A percentile compares a stretch with the other conserved stretches of the same genome.
phyloP scores from a whole-genome alignment of 2,329 filamentous ascomycete species.

The Nemania abortiva region DNA sequence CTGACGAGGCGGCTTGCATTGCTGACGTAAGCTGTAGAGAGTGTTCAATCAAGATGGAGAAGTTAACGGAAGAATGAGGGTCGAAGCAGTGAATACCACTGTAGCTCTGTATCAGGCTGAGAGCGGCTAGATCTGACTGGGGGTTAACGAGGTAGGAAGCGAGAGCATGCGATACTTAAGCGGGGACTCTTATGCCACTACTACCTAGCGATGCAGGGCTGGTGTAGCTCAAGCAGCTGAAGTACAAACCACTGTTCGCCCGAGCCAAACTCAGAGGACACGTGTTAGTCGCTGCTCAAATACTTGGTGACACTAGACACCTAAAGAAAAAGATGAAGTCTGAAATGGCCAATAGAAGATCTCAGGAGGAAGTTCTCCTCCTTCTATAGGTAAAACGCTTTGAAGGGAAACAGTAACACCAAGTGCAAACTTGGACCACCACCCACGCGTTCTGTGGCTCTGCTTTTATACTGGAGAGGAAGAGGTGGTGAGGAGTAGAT shows the following conservation, averaged over 20 bases:
- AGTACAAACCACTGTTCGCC: conserved; percentile 40
- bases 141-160: background rate
- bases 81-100: conserved; percentile 8
- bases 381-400: background rate
- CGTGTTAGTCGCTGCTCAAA: conserved; percentile 28
- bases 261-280: conserved; percentile 35
- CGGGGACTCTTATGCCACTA: conserved; percentile 21
- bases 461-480: background rate
- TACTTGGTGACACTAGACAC: conserved; percentile 5
- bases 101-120: conserved; percentile 12
- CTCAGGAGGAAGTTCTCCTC: conserved; percentile 1
- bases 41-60: conserved; percentile 8
- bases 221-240: conserved; percentile 19
- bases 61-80: conserved; percentile 14
- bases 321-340: background rate
- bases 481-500: background rate
- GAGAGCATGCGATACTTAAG: conserved; percentile 15
- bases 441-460: background rate
- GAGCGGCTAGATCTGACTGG: background rate
- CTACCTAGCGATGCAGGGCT: conserved; percentile 25
- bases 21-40: conserved; percentile 25
- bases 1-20: conserved; percentile 37
- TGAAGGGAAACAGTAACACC: conserved; percentile 5
- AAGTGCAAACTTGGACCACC: background rate
- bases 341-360: conserved; percentile 8